These are phyloP conservation scores for Cucumis sativus DNA, from an alignment of 306 rosid genomes.

Conservation along the genomic window Cucumber_9930_V3 NC_026658.2:10902501-10903000, in stretches of 20 bases:
- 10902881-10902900: conserved; percentile 93
- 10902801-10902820: background rate
- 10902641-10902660: background rate
- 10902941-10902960: conserved; percentile 67
- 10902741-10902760: background rate
- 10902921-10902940: conserved; percentile 93
- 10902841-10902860: background rate
- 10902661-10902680: background rate
- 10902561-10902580: conserved; percentile 62
- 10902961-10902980: conserved; percentile 43
- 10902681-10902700: conserved; percentile 3
- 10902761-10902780: background rate
- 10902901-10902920: conserved; percentile 91
- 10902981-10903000: conserved; percentile 59
- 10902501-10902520: conserved; percentile 69
- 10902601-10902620: conserved; percentile 55
- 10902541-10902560: conserved; percentile 54
- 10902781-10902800: background rate
- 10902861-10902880: conserved; percentile 81
- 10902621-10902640: conserved; percentile 25
- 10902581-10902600: conserved; percentile 91
- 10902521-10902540: conserved; percentile 62
- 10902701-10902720: background rate
- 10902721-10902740: background rate
- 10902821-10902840: background rate